Conservation (phyloP, 768 basidiomycete genomes). For the Tephrocybe rancida region DNA sequence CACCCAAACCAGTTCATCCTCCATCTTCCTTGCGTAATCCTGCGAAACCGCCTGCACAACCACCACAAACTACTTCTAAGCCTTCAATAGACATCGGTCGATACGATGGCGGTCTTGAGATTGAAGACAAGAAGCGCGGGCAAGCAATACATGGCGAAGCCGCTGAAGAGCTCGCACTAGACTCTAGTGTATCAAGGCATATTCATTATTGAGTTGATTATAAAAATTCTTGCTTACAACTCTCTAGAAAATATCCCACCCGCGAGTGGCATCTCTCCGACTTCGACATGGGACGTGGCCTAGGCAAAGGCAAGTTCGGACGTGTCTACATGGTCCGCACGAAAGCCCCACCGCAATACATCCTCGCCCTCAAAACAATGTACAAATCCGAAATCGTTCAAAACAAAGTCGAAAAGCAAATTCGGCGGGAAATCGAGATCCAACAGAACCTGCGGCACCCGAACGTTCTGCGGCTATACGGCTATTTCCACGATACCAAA, state of each 20-base stretch:
- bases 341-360: slow-evolving; percentile 84
- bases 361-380: slow-evolving; percentile 94
- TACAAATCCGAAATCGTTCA: slow-evolving; percentile 96
- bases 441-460: slow-evolving; percentile 96
- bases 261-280: slow-evolving; percentile 83
- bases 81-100: slow-evolving; percentile 73
- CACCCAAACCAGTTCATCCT: slow-evolving; percentile 33
- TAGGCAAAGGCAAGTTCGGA: slow-evolving; percentile 99
- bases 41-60: slow-evolving; percentile 19
- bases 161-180: slow-evolving; percentile 79
- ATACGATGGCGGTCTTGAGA: slow-evolving; percentile 97
- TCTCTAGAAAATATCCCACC: slow-evolving; percentile 63
- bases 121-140: slow-evolving; percentile 82
- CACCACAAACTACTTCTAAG: slow-evolving; percentile 26
- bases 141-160: slow-evolving; percentile 75
- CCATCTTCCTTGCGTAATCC: slow-evolving; percentile 50
- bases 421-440: slow-evolving; percentile 97
- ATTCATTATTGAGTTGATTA: not conserved
- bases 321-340: slow-evolving; percentile 99
- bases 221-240: not conserved
- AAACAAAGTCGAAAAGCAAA: slow-evolving; percentile 93
- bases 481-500: slow-evolving; percentile 98
- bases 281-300: slow-evolving; percentile 93
- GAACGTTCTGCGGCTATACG: slow-evolving; percentile 90
- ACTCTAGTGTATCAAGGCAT: slow-evolving; percentile 71